Conservation (phyloP, 305 asterid genomes). For the Fraxinus baroniana region DNA sequence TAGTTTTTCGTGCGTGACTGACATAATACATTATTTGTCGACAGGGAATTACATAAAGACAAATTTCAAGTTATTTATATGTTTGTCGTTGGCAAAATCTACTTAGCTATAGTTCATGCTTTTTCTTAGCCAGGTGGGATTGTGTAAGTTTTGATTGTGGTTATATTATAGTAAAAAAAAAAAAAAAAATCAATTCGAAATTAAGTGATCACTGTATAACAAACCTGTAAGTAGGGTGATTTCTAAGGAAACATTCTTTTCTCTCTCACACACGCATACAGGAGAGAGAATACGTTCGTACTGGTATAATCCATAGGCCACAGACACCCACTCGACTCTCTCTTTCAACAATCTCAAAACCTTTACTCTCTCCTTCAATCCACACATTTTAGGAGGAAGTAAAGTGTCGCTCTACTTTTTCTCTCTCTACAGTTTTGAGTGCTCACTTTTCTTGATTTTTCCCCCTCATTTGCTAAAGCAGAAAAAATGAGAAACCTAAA, state of each 20-base stretch:
- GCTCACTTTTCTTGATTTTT: constrained; percentile 25
- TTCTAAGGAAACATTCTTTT: neutral
- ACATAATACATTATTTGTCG: neutral
- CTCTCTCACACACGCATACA: neutral
- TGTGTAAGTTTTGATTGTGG: neutral
- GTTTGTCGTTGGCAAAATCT: neutral
- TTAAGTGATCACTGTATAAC: neutral
- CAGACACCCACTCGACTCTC: constrained; percentile 31
- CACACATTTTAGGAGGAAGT: constrained; percentile 34
- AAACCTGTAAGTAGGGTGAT: neutral
- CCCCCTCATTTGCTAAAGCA: constrained; percentile 30
- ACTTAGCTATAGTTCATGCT: neutral
- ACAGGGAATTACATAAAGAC: neutral
- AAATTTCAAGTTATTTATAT: neutral
- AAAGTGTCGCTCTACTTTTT: constrained; percentile 21
- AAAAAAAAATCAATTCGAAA: neutral
- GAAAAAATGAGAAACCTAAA: constrained; percentile 35
- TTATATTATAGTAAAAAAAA: too few relatives aligned
- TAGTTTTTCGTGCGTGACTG: too few relatives aligned
- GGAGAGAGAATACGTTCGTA: neutral
- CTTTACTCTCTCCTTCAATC: constrained; percentile 36
- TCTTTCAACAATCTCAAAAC: constrained; percentile 46
- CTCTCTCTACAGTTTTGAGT: constrained; percentile 38
- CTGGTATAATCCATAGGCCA: constrained; percentile 21
- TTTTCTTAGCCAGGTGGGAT: neutral